Conservation (phyloP, 305 asterid species). For the Fraxinus angustifolia region DNA sequence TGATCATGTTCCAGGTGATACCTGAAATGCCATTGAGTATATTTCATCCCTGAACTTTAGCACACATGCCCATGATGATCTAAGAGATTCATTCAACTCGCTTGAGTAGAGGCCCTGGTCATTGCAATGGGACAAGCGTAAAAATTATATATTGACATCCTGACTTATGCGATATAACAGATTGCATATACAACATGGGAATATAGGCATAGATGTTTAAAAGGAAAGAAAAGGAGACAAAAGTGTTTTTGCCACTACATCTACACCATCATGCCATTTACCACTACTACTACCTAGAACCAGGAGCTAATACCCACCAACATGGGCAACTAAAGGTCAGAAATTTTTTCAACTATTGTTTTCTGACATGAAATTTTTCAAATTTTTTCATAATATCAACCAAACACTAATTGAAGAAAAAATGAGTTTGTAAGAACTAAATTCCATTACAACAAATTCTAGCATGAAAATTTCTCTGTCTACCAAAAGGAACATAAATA, state of each 20-base stretch:
- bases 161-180: slow-evolving; percentile 8
- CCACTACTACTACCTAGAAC: background rate
- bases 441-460: background rate
- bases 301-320: background rate
- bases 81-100: slow-evolving; percentile 57
- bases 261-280: slow-evolving; percentile 15
- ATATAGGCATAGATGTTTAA: background rate
- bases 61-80: slow-evolving; percentile 69
- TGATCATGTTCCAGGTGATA: slow-evolving; percentile 25
- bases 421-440: background rate
- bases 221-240: background rate
- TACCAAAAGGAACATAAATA: slow-evolving; percentile 5
- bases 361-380: background rate
- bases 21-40: slow-evolving; percentile 82
- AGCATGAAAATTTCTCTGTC: background rate
- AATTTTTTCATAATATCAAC: slow-evolving; percentile 5
- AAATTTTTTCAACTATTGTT: background rate
- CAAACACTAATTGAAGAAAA: background rate
- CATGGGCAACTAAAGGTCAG: background rate
- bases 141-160: slow-evolving; percentile 13
- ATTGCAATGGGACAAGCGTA: slow-evolving; percentile 13
- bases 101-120: slow-evolving; percentile 70
- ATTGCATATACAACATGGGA: slow-evolving; percentile 10
- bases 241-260: slow-evolving; percentile 4
- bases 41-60: slow-evolving; percentile 80